Percentiles rank a stretch among this genome's conserved stretches.
phyloP scores from a whole-genome alignment of 2,329 filamentous ascomycete genomes.

The Trichophyton simii region DNA sequence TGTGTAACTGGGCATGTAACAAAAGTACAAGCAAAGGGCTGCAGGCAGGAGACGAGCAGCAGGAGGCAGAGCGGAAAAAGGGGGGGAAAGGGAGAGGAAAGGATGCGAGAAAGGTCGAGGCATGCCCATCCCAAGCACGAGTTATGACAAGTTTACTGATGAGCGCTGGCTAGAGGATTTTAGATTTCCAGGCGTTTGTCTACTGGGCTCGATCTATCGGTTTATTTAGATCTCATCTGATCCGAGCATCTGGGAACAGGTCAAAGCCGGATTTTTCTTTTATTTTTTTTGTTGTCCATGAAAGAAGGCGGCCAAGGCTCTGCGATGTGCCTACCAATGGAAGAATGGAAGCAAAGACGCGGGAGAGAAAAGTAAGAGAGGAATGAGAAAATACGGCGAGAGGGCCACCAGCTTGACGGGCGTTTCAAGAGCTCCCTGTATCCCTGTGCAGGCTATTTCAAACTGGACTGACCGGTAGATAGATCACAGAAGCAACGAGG shows the following conservation, averaged over 20 bases:
- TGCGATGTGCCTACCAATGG: not conserved
- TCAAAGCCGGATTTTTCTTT: not conserved
- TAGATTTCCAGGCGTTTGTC: not conserved
- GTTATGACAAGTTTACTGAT: not conserved
- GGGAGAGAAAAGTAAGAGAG: not conserved
- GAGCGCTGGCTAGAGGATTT: not conserved
- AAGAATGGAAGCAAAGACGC: not conserved
- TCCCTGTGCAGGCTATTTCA: constrained; percentile 1
- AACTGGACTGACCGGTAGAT: not conserved
- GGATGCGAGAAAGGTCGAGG: too few relatives aligned
- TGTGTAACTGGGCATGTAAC: not conserved
- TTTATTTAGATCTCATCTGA: not conserved
- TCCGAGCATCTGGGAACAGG: not conserved
- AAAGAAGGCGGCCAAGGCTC: not conserved
- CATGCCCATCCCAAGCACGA: not conserved
- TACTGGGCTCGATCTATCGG: not conserved
- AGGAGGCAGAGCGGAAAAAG: not conserved
- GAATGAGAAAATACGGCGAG: not conserved
- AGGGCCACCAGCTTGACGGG: not conserved
- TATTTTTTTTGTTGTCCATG: not conserved
- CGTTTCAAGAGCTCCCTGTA: constrained; percentile 3
- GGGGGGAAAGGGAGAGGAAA: not conserved
- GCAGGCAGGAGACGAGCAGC: not conserved
- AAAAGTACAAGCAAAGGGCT: not conserved
- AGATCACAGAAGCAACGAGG: not conserved